A percentile compares a stretch with the other conserved stretches of the same genome.
Conservation (phyloP, 495 filamentous ascomycete species). For the Hamigera avellanea region DNA sequence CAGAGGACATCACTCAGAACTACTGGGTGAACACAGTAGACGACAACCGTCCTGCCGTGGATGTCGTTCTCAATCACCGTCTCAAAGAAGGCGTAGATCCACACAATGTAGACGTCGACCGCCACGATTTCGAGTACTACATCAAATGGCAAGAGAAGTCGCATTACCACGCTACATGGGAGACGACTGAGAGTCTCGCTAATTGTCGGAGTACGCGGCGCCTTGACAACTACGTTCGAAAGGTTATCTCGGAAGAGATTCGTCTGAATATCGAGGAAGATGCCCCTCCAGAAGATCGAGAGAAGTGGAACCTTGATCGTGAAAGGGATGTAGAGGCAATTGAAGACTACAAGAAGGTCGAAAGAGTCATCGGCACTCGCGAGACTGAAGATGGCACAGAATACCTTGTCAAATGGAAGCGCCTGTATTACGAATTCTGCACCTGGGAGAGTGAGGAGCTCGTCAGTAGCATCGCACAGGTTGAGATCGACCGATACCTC, state of each 20-base stretch:
- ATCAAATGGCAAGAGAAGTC: constrained; percentile 98
- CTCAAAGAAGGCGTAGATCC: constrained; percentile 56
- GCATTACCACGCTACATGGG: constrained; percentile 93
- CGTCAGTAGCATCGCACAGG: constrained; percentile 65
- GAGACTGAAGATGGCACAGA: constrained; percentile 65
- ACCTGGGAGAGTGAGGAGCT: constrained; percentile 83
- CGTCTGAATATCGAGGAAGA: constrained; percentile 57
- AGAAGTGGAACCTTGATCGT: constrained; percentile 82
- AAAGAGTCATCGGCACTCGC: constrained; percentile 76
- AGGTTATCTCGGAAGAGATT: constrained; percentile 63
- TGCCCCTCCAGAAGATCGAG: constrained; percentile 71
- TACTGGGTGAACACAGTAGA: constrained; percentile 56
- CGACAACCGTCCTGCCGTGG: constrained; percentile 69
- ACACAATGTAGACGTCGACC: constrained; percentile 40
- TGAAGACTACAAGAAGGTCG: constrained; percentile 76
- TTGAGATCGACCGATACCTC: constrained; percentile 80
- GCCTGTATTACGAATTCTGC: constrained; percentile 77
- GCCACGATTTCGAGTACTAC: constrained; percentile 82
- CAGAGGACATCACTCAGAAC: constrained; percentile 40
- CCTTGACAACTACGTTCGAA: constrained; percentile 87
- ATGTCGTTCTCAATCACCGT: constrained; percentile 78
- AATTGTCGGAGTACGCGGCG: constrained; percentile 68
- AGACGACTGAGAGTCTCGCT: constrained; percentile 55
- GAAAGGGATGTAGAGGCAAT: constrained; percentile 76
- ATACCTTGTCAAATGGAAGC: constrained; percentile 87